Evolutionary conservation across 2,329 filamentous ascomycete genomes (phyloP).

Genomic region (Fusarium penzigii): DNA sequence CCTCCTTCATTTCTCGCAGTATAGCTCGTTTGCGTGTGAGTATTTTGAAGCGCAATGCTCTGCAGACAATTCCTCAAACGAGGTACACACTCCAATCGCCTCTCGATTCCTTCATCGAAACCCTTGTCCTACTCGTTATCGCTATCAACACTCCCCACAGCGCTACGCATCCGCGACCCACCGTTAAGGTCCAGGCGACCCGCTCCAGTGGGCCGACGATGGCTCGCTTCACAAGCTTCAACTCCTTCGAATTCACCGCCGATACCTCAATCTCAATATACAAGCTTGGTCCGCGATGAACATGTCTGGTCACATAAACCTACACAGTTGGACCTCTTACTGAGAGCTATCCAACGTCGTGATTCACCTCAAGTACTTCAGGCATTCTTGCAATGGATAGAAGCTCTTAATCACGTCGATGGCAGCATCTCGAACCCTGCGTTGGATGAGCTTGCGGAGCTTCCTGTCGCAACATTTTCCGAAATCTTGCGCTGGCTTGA

Average conservation of each 20-base stretch:
- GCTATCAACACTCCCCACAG: constrained; percentile 20
- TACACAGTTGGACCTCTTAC: constrained; percentile 27
- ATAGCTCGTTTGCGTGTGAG: constrained; percentile 3
- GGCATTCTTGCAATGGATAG: constrained; percentile 31
- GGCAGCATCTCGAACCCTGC: constrained; percentile 24
- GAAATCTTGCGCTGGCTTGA: constrained; percentile 65
- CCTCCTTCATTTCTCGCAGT: constrained; percentile 3
- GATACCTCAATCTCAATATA: constrained; percentile 1
- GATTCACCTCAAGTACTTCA: constrained; percentile 24
- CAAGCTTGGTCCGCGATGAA: neutral
- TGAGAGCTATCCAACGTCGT: constrained; percentile 35
- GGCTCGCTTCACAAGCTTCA: constrained; percentile 24
- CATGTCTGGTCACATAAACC: neutral
- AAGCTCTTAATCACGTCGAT: constrained; percentile 18
- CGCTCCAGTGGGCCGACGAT: constrained; percentile 27
- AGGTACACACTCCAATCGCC: constrained; percentile 24
- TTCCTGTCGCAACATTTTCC: constrained; percentile 60
- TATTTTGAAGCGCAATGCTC: constrained; percentile 29
- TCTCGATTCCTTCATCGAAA: constrained; percentile 11
- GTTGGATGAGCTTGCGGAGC: constrained; percentile 32
- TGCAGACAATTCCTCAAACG: constrained; percentile 28
- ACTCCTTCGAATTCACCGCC: constrained; percentile 4
- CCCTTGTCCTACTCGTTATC: neutral
- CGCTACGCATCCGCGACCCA: constrained; percentile 26
- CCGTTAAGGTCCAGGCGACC: constrained; percentile 21